These are phyloP conservation scores for Pittosporum tobira DNA, from an alignment of 129 eudicot species.

Conservation along the genomic window DNA sequence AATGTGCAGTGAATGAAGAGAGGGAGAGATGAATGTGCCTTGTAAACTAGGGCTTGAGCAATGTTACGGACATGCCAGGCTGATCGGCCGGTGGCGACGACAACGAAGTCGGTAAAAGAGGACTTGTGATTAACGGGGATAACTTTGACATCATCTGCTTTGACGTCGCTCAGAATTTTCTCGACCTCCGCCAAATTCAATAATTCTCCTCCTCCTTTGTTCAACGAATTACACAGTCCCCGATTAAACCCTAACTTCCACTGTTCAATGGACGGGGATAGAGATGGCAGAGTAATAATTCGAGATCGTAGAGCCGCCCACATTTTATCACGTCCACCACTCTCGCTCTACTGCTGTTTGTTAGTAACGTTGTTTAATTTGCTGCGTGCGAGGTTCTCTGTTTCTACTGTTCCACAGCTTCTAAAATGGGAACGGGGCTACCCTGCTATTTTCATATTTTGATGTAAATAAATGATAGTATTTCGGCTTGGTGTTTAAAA, in stretches of 20 bases:
- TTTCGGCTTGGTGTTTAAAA: too few species aligned
- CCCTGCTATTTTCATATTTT: too few species aligned
- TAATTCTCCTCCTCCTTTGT: constrained; percentile 20
- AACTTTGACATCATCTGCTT: constrained; percentile 70
- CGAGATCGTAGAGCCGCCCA: constrained; percentile 28
- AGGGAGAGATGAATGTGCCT: constrained; percentile 30
- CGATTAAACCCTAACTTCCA: constrained; percentile 33
- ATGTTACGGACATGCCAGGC: constrained; percentile 94
- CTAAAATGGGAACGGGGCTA: too few species aligned
- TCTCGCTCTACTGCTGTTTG: too few species aligned
- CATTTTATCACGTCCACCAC: too few species aligned
- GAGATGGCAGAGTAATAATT: constrained; percentile 5
- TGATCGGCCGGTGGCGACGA: constrained; percentile 82
- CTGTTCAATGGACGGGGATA: constrained; percentile 13
- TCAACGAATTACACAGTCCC: constrained; percentile 23
- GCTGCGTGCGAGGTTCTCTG: too few species aligned
- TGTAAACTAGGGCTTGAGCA: constrained; percentile 76
- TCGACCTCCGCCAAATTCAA: constrained; percentile 69
- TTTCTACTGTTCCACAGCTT: too few species aligned
- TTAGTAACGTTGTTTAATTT: too few species aligned
- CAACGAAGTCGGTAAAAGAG: constrained; percentile 55
- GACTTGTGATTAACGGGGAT: constrained; percentile 41
- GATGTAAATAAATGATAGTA: too few species aligned
- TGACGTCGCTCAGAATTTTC: constrained; percentile 59
- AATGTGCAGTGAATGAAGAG: not conserved